Evolutionary conservation across 352 stramenopile genomes (phyloP).

Genomic region (Pythium graminicola): DNA sequence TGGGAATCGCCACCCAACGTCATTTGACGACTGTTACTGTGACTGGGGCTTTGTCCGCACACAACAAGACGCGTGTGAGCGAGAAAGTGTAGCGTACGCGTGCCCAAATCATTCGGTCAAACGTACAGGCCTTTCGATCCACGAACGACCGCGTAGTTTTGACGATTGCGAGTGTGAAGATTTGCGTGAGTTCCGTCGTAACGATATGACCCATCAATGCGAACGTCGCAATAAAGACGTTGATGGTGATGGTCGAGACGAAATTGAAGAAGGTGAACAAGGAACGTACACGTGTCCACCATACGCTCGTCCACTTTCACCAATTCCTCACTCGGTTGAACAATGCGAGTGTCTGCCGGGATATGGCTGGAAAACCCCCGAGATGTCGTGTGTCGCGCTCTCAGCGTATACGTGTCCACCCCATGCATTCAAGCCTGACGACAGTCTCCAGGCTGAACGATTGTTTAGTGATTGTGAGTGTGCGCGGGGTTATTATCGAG

Average conservation of each 20-base stretch:
- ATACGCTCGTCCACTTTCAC: constrained; percentile 49
- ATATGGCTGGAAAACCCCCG: constrained; percentile 62
- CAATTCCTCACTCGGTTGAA: constrained; percentile 52
- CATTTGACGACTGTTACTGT: constrained; percentile 67
- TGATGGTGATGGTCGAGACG: constrained; percentile 22
- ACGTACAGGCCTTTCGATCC: constrained; percentile 28
- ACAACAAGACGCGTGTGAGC: constrained; percentile 35
- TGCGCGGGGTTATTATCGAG: constrained; percentile 59
- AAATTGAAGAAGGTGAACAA: constrained; percentile 12
- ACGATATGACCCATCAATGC: constrained; percentile 56
- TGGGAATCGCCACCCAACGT: constrained; percentile 28
- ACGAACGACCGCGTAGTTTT: constrained; percentile 48
- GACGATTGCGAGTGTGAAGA: constrained; percentile 68
- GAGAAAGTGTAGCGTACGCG: constrained; percentile 46
- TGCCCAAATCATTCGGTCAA: constrained; percentile 57
- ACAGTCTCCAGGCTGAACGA: constrained; percentile 31
- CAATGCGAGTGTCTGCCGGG: constrained; percentile 73
- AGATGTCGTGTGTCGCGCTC: constrained; percentile 54
- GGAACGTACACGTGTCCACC: constrained; percentile 44
- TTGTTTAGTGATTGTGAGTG: constrained; percentile 65
- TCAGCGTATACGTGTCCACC: constrained; percentile 56
- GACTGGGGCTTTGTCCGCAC: constrained; percentile 66
- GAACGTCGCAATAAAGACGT: constrained; percentile 19
- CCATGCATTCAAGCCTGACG: constrained; percentile 42
- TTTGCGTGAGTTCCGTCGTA: constrained; percentile 35